Conservation (phyloP, 2,329 filamentous ascomycete genomes). For the Hymenoscyphus fructigenus region DNA sequence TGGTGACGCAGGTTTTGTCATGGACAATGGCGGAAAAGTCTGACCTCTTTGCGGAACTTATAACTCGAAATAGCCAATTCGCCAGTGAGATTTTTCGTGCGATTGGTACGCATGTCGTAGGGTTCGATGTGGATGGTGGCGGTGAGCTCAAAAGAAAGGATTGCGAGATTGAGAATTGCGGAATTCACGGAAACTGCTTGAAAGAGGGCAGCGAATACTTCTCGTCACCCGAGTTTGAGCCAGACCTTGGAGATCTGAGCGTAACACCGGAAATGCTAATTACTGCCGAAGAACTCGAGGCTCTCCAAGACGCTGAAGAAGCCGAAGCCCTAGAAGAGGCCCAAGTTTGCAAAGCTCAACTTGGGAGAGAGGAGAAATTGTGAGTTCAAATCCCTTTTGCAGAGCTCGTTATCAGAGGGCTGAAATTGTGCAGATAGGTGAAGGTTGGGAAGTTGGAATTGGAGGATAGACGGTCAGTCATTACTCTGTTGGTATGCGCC, state of each 20-base stretch:
- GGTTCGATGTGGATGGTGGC: neutral
- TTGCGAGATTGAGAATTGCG: slow-evolving; percentile 1
- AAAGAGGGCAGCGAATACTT: neutral
- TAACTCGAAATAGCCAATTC: neutral
- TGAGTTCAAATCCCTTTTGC: neutral
- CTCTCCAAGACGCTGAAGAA: neutral
- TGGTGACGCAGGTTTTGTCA: neutral
- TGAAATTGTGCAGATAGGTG: neutral
- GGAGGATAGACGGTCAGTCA: too few species aligned
- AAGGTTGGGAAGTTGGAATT: neutral
- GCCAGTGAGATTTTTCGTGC: neutral
- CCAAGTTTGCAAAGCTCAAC: neutral
- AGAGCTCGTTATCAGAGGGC: neutral
- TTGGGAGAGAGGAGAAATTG: neutral
- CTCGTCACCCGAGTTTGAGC: neutral
- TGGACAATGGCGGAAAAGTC: neutral
- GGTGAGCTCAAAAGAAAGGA: neutral
- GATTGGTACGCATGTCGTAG: neutral
- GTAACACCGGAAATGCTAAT: neutral
- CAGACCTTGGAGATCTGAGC: neutral
- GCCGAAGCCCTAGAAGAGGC: neutral
- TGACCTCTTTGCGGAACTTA: neutral
- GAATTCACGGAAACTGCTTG: neutral
- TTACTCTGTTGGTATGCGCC: too few species aligned
- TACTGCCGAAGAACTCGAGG: neutral